Evolutionary conservation across 2,329 filamentous ascomycete species (phyloP), one percentile per base, ranked within the genome.

Genomic region (Nigrospora sphaerica): DNA sequence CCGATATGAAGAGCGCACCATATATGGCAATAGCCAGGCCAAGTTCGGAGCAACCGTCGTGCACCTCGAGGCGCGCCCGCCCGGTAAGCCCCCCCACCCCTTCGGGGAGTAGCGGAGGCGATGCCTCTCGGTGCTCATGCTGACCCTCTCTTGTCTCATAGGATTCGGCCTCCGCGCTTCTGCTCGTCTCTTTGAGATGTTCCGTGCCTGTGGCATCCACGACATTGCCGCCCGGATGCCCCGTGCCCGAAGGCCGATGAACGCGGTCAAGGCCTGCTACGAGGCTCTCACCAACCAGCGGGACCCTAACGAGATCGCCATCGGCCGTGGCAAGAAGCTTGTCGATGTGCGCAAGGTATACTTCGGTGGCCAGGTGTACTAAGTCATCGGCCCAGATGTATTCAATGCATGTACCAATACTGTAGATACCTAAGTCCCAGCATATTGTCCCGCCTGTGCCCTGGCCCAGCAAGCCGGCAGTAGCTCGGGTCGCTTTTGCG

Each of bases 331-430:
- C 50, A 92, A 88, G 79, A 98, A 98, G 78, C 66, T 98, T 62
- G 90, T 98, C 32, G 93, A 98, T 72, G 88, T 92, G 53, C 77
- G 93, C 57, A 96, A 93, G 75, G 93, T 97, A 61, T 98, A 98
- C 73, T 97, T 96, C 69, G 90, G 88, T 44, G 89, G 89, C 35
- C 77, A 77, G 67, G 77, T 85, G 66, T 77, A 80, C 61, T 81
- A 76, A 62, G 19, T 19, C 19, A 18, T 31, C 42, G 23, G 23
- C 23, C 23, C 6, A 6, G 23, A 28, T 28, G 23, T 6, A 28
- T 28, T 10, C 23, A 28, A 28, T 28, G 23, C 23, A 28, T 28
- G 23, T 28, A 28, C 23, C 23, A 28, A 28, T 28, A 28, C 23
- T 28, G 23, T 28, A 28, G 23, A 28, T 28, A 28, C 23, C 23